phyloP scores from a whole-genome alignment of 2,329 filamentous ascomycete species.

The Neopestalotiopsis clavispora region DNA sequence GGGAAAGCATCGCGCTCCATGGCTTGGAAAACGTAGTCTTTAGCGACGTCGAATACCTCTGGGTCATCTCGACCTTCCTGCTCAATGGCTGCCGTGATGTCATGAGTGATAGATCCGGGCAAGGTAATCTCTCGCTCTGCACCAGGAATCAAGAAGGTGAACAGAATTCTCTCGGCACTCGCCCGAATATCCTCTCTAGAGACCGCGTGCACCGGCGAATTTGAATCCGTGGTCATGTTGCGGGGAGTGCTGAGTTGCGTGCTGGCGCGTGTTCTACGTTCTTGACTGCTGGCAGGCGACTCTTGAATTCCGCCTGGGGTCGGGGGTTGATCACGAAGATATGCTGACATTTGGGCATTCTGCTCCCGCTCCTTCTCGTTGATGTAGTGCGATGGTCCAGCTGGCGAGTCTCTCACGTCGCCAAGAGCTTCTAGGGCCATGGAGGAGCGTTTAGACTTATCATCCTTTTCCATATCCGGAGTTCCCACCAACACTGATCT shows the following conservation, averaged over 20 bases:
- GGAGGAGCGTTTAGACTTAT: slow-evolving; percentile 82
- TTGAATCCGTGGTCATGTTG: slow-evolving; percentile 73
- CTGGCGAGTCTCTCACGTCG: slow-evolving; percentile 66
- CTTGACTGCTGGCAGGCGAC: slow-evolving; percentile 57
- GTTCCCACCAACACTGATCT: slow-evolving; percentile 92
- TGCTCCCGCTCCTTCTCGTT: slow-evolving; percentile 77
- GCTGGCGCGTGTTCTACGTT: slow-evolving; percentile 51
- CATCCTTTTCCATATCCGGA: slow-evolving; percentile 80
- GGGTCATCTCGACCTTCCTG: slow-evolving; percentile 92
- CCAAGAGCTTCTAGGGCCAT: slow-evolving; percentile 75
- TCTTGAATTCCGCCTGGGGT: slow-evolving; percentile 51
- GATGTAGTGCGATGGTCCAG: slow-evolving; percentile 65
- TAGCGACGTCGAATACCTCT: slow-evolving; percentile 95
- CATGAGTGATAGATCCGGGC: slow-evolving; percentile 82
- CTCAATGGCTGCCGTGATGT: slow-evolving; percentile 88
- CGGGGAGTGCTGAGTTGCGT: slow-evolving; percentile 62
- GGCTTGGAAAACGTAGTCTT: slow-evolving; percentile 99
- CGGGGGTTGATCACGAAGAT: slow-evolving; percentile 71
- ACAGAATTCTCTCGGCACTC: slow-evolving; percentile 98
- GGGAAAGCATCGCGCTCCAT: slow-evolving; percentile 99
- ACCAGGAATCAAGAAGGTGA: slow-evolving; percentile 93
- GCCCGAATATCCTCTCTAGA: slow-evolving; percentile 88
- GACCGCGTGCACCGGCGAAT: slow-evolving; percentile 82
- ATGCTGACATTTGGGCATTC: slow-evolving; percentile 90
- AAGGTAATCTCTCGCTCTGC: slow-evolving; percentile 96